phyloP scores from a whole-genome alignment of 2,329 filamentous ascomycete genomes.

The Bipolaris cookei region DNA sequence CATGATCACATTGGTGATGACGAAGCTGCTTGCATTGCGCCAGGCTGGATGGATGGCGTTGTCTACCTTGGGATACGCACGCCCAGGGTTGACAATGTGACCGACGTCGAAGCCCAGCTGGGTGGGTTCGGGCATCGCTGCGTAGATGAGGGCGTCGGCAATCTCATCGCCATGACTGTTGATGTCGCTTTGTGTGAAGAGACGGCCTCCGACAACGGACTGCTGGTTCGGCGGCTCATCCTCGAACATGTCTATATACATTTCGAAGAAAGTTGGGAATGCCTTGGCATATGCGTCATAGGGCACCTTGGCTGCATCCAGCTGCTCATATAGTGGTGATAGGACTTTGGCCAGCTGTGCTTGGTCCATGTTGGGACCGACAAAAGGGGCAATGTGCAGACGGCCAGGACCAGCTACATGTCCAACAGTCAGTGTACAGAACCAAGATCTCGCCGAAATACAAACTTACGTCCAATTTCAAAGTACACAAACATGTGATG shows the following conservation, averaged over 20 bases:
- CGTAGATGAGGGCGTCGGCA: conserved; percentile 35
- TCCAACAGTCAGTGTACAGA: neutral
- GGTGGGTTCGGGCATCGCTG: conserved; percentile 29
- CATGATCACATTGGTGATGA: conserved; percentile 44
- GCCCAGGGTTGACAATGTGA: conserved; percentile 45
- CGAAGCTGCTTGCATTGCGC: conserved; percentile 46
- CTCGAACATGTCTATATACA: conserved; percentile 48
- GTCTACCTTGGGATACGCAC: conserved; percentile 35
- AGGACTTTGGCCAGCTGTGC: conserved; percentile 34
- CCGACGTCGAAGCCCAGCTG: conserved; percentile 39
- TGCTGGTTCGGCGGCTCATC: conserved; percentile 41
- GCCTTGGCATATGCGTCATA: conserved; percentile 38
- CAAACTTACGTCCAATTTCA: conserved; percentile 26
- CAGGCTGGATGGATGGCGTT: conserved; percentile 46
- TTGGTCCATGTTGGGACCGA: conserved; percentile 42
- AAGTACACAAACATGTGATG: conserved; percentile 49
- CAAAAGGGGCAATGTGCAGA: conserved; percentile 43
- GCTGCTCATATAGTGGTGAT: conserved; percentile 37
- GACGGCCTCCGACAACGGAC: conserved; percentile 42
- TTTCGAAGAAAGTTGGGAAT: conserved; percentile 46
- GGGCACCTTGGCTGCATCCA: conserved; percentile 41
- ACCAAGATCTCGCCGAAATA: neutral
- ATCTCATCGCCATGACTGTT: conserved; percentile 30
- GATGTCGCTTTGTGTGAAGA: conserved; percentile 43
- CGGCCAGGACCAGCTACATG: conserved; percentile 26